Evolutionary conservation across 352 stramenopile genomes (phyloP).

Genomic region (Phytophthora cactorum): DNA sequence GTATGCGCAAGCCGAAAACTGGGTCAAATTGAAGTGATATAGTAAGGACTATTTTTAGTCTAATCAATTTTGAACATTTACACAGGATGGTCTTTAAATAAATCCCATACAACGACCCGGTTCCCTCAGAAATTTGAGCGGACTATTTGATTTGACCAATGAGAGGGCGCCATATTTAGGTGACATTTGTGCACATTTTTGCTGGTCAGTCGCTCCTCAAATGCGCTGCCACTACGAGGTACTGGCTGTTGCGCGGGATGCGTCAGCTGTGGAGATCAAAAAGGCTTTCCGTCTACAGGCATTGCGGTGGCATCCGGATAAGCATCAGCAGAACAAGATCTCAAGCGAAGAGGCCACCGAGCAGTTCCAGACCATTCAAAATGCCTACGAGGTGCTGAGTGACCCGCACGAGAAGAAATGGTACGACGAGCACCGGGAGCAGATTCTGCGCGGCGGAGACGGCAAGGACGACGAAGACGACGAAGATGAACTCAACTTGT

Average conservation of each 20-base stretch:
- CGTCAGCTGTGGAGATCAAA: conserved; percentile 64
- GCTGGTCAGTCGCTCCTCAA: conserved; percentile 3
- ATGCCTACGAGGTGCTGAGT: conserved; percentile 86
- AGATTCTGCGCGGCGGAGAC: conserved; percentile 81
- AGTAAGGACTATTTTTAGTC: conserved; percentile 8
- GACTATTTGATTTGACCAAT: too few species aligned
- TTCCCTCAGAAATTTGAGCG: too few species aligned
- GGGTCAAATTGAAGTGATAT: conserved; percentile 7
- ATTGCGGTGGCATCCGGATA: conserved; percentile 87
- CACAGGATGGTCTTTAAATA: too few species aligned
- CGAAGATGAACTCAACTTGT: conserved; percentile 72
- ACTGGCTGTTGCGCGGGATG: conserved; percentile 67
- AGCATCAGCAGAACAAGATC: conserved; percentile 78
- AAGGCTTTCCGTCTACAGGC: conserved; percentile 81
- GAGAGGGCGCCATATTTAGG: too few species aligned
- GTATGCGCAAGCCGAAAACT: conserved; percentile 2
- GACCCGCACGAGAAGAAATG: conserved; percentile 88
- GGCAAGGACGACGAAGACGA: conserved; percentile 37
- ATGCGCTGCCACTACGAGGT: conserved; percentile 90
- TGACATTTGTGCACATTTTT: conserved; percentile 1
- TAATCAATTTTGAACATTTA: conserved; percentile 9
- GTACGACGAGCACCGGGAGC: conserved; percentile 90
- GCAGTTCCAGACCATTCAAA: conserved; percentile 88
- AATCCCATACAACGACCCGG: too few species aligned
- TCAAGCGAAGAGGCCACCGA: conserved; percentile 77